Conservation (phyloP, 2,329 filamentous ascomycete species). For the Ramularia collo-cygni region DNA sequence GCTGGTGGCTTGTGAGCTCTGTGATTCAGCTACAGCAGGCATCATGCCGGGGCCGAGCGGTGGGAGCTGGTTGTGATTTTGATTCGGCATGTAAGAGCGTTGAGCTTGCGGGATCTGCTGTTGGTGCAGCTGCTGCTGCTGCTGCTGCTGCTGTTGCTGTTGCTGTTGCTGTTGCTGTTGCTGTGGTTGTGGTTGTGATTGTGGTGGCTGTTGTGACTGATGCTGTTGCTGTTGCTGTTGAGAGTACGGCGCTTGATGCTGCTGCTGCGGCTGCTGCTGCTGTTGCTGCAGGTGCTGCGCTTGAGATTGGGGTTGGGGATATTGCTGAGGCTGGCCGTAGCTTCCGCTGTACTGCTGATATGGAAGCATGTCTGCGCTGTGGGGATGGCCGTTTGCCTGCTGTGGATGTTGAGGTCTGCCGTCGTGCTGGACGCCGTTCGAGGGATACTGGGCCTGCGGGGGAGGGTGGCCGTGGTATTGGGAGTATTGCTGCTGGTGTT, state of each 20-base stretch:
- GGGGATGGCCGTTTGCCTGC: constrained; percentile 5
- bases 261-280: not conserved
- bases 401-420: constrained; percentile 13
- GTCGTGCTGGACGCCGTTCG: constrained; percentile 15
- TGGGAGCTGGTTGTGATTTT: constrained; percentile 21
- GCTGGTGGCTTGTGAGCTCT: constrained; percentile 11
- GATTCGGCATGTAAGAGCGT: constrained; percentile 16
- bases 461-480: constrained; percentile 6
- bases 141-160: constrained; percentile 14
- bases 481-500: constrained; percentile 11
- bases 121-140: constrained; percentile 14
- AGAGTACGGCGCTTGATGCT: not conserved
- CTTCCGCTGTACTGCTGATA: constrained; percentile 16
- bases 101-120: constrained; percentile 11
- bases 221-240: not conserved
- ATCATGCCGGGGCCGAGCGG: constrained; percentile 11
- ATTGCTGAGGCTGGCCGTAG: constrained; percentile 14
- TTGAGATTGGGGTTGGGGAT: constrained; percentile 5
- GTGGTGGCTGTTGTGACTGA: not conserved
- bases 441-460: constrained; percentile 12
- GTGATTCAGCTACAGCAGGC: constrained; percentile 5
- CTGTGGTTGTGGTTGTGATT: constrained; percentile 3
- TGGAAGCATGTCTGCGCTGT: constrained; percentile 15
- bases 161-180: constrained; percentile 6
- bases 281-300: not conserved